Percentiles rank a stretch among this genome's conserved stretches.
phyloP scores from a whole-genome alignment of 306 rosid species.

The Comarum palustre region DNA sequence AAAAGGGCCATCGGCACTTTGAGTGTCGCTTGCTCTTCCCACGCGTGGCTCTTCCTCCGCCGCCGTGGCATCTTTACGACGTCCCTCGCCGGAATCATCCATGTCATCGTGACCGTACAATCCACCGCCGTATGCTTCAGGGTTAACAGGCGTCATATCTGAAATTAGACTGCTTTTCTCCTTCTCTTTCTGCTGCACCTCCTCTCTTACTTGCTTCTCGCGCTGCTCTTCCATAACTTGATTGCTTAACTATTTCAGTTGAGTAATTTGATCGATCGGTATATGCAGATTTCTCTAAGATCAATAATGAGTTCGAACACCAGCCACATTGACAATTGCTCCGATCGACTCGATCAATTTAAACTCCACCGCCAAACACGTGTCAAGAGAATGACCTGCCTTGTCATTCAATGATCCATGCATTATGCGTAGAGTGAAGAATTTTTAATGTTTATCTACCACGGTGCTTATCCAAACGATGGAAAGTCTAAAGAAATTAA shows the following conservation, averaged over 20 bases:
- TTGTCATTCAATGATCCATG: background rate
- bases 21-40: constrained; percentile 48
- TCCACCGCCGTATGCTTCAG: constrained; percentile 72
- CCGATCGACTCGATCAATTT: background rate
- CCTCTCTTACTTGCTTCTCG: constrained; percentile 25
- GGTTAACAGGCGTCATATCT: constrained; percentile 53
- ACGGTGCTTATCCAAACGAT: too few relatives aligned
- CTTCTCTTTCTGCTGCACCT: constrained; percentile 14
- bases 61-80: background rate
- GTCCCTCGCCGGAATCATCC: background rate
- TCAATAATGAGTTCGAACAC: background rate
- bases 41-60: constrained; percentile 32
- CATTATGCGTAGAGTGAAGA: background rate
- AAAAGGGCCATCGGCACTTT: constrained; percentile 62
- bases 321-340: background rate
- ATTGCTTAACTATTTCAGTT: background rate
- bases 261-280: background rate
- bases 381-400: background rate
- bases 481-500: too few relatives aligned
- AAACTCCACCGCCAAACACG: background rate
- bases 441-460: background rate
- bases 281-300: background rate
- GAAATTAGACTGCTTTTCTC: constrained; percentile 29
- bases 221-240: constrained; percentile 26
- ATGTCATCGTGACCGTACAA: constrained; percentile 47